Evolutionary conservation across 768 basidiomycete species (phyloP).

Genomic region (Pleurotus tuoliensis): DNA sequence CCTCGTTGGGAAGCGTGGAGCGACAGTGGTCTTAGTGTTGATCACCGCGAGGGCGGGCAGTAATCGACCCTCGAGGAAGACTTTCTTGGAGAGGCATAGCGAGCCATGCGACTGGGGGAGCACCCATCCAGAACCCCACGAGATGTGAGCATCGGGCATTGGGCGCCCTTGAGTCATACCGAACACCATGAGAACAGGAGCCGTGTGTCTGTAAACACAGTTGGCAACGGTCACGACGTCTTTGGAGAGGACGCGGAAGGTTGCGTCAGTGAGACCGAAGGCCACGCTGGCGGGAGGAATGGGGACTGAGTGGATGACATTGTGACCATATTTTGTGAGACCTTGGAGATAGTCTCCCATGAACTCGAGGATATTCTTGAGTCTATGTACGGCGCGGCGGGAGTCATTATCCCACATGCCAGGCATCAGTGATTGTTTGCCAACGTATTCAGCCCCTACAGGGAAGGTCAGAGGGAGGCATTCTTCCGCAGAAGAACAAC

Average conservation of each 20-base stretch:
- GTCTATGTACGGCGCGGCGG: neutral
- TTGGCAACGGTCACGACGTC: neutral
- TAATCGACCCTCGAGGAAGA: conserved; percentile 15
- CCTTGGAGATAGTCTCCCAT: conserved; percentile 1
- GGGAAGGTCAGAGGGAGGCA: too few species aligned
- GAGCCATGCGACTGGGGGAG: conserved; percentile 11
- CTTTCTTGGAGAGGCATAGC: conserved; percentile 11
- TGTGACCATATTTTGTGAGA: neutral
- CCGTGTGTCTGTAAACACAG: neutral
- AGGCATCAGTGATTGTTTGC: conserved; percentile 13
- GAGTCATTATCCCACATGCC: conserved; percentile 9
- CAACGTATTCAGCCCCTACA: conserved; percentile 10
- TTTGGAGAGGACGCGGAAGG: conserved; percentile 3
- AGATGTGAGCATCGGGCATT: conserved; percentile 5
- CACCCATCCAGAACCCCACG: conserved; percentile 8
- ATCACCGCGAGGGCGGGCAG: conserved; percentile 7
- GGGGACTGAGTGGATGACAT: conserved; percentile 3
- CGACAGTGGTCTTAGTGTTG: conserved; percentile 11
- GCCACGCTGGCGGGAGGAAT: neutral
- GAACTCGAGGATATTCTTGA: neutral
- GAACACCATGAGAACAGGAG: conserved; percentile 1
- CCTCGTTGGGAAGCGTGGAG: conserved; percentile 13
- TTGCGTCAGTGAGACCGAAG: conserved; percentile 2
- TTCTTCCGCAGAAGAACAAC: neutral
- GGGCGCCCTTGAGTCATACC: neutral